phyloP scores from a whole-genome alignment of 192 early-diverging fungal species.

The Entrophospora sp. region DNA sequence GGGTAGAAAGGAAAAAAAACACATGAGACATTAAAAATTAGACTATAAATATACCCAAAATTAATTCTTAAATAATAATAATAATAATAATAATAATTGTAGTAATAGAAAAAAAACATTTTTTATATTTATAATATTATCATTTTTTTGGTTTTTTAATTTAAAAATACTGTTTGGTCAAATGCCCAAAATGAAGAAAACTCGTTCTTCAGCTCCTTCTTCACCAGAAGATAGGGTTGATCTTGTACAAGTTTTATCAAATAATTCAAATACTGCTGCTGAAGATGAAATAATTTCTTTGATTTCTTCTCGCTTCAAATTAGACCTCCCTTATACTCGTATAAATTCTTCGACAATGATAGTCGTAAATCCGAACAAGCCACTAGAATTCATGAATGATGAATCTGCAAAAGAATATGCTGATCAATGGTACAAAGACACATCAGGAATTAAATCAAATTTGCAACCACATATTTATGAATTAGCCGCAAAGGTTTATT shows the following conservation, averaged over 20 bases:
- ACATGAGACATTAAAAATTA: no score
- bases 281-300: slow-evolving; percentile 40
- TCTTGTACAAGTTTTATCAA: slow-evolving; percentile 29
- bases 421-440: slow-evolving; percentile 37
- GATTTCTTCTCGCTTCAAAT: slow-evolving; percentile 37
- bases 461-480: slow-evolving; percentile 59
- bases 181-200: slow-evolving; percentile 6
- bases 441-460: slow-evolving; percentile 17
- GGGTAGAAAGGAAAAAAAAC: no score
- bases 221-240: slow-evolving; percentile 20
- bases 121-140: no score
- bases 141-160: no score
- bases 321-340: slow-evolving; percentile 42
- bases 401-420: slow-evolving; percentile 40
- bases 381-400: slow-evolving; percentile 35
- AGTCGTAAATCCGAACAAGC: slow-evolving; percentile 39
- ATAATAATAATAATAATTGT: no score
- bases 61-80: no score
- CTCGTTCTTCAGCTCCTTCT: not conserved
- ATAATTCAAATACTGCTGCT: slow-evolving; percentile 5
- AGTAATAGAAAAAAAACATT: no score
- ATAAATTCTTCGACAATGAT: slow-evolving; percentile 41
- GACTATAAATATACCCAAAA: no score
- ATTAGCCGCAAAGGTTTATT: slow-evolving; percentile 60
- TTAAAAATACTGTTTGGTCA: no score